phyloP scores from a whole-genome alignment of 257 asterid species.

The Plantago ovata region DNA sequence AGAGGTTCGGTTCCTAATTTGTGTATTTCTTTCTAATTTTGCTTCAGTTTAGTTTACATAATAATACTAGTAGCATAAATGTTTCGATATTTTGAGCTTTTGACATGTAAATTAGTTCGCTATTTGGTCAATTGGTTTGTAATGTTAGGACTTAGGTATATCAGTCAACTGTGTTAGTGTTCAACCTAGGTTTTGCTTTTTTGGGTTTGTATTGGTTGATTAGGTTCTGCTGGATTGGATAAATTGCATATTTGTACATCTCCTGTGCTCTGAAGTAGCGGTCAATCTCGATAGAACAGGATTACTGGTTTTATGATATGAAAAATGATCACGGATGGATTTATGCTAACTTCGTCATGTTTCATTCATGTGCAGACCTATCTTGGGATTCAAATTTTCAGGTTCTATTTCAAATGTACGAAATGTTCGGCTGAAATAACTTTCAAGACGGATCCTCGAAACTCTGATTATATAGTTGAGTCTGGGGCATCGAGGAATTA shows the following conservation, averaged over 20 bases:
- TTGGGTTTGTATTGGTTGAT: too few species aligned
- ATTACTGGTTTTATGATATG: not conserved
- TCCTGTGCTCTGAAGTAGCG: not conserved
- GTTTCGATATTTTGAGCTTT: too few species aligned
- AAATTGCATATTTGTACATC: too few species aligned
- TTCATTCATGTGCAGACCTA: conserved; percentile 56
- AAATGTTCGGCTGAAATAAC: conserved; percentile 85
- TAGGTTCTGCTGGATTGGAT: too few species aligned
- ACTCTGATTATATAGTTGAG: conserved; percentile 82
- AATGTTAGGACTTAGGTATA: too few species aligned
- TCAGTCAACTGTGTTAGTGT: too few species aligned
- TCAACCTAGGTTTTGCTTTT: too few species aligned
- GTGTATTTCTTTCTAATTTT: not conserved
- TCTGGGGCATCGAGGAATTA: conserved; percentile 80
- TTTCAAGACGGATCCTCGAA: conserved; percentile 86
- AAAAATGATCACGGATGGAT: not conserved
- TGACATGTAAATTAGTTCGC: too few species aligned
- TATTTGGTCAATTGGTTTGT: too few species aligned
- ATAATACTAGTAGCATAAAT: too few species aligned
- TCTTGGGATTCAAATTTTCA: conserved; percentile 78
- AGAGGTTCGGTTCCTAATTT: conserved; percentile 38
- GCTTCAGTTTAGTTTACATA: too few species aligned
- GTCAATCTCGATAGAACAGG: not conserved
- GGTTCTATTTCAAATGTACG: conserved; percentile 87
- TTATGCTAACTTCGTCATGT: conserved; percentile 1